phyloP scores from a whole-genome alignment of 805 yeast genomes.

The Kluyveromyces siamensis region DNA sequence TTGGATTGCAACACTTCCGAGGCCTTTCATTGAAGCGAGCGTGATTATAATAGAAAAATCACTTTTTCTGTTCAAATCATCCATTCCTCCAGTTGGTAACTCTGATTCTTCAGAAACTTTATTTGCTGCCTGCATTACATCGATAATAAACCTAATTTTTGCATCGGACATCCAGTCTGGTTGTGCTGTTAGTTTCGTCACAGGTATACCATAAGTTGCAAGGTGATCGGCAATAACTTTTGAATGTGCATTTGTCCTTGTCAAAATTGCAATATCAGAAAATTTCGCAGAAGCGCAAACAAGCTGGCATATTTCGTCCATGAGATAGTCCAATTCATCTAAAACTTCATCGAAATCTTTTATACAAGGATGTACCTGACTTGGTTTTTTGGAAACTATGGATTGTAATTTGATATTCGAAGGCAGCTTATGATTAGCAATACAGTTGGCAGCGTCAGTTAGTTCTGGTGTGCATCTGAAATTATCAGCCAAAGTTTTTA shows the following conservation, averaged over 20 bases:
- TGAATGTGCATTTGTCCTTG: conserved; percentile 44
- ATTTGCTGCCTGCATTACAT: conserved; percentile 35
- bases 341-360: conserved; percentile 7
- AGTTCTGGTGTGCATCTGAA: conserved; percentile 58
- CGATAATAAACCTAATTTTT: conserved; percentile 34
- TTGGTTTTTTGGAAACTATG: conserved; percentile 10
- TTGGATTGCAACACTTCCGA: conserved; percentile 18
- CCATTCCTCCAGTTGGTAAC: background rate
- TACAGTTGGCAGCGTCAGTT: conserved; percentile 33
- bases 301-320: conserved; percentile 15
- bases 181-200: conserved; percentile 35
- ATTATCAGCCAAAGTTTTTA: conserved; percentile 38
- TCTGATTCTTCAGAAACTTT: conserved; percentile 8
- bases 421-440: conserved; percentile 3
- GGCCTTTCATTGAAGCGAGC: conserved; percentile 17
- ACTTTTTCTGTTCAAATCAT: conserved; percentile 10
- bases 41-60: conserved; percentile 22
- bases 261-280: conserved; percentile 42
- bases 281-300: conserved; percentile 19
- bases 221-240: conserved; percentile 32
- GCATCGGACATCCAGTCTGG: conserved; percentile 43
- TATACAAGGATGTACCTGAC: conserved; percentile 12
- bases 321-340: conserved; percentile 17
- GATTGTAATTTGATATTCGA: background rate
- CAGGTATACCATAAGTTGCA: conserved; percentile 33